Percentiles rank a stretch among this genome's conserved stretches.
Conservation (phyloP, 495 filamentous ascomycete species). For the Penicillium roqueforti region DNA sequence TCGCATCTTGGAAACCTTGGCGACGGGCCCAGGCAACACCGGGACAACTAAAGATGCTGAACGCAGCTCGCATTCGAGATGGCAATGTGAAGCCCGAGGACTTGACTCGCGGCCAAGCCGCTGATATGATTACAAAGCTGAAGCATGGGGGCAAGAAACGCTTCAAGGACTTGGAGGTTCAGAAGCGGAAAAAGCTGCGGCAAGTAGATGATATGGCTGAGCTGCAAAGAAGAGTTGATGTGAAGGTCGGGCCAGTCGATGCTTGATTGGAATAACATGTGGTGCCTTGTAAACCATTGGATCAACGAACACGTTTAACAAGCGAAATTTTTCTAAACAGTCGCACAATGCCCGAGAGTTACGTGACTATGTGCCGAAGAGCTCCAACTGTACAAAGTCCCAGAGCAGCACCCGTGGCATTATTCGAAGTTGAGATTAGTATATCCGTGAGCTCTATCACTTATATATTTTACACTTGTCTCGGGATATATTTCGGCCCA, state of each 20-base stretch:
- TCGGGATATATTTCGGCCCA: too few species aligned
- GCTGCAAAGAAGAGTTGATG: slow-evolving; percentile 40
- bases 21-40: slow-evolving; percentile 59
- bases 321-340: too few species aligned
- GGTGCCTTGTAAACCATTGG: not conserved
- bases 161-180: slow-evolving; percentile 49
- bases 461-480: too few species aligned
- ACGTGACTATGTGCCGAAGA: too few species aligned
- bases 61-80: slow-evolving; percentile 54
- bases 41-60: slow-evolving; percentile 68
- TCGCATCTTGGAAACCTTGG: slow-evolving; percentile 61
- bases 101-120: slow-evolving; percentile 75
- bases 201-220: slow-evolving; percentile 29
- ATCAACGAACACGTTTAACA: not conserved
- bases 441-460: too few species aligned
- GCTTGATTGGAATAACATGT: slow-evolving; percentile 5
- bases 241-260: slow-evolving; percentile 63
- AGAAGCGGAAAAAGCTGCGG: slow-evolving; percentile 31
- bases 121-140: slow-evolving; percentile 90
- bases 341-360: too few species aligned
- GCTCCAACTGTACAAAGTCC: too few species aligned
- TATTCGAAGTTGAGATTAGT: too few species aligned
- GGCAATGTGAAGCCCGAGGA: slow-evolving; percentile 50
- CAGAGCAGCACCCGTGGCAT: too few species aligned
- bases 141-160: slow-evolving; percentile 74